phyloP scores from a whole-genome alignment of 1,284 basidiomycete genomes.

The Naganishia sp. region DNA sequence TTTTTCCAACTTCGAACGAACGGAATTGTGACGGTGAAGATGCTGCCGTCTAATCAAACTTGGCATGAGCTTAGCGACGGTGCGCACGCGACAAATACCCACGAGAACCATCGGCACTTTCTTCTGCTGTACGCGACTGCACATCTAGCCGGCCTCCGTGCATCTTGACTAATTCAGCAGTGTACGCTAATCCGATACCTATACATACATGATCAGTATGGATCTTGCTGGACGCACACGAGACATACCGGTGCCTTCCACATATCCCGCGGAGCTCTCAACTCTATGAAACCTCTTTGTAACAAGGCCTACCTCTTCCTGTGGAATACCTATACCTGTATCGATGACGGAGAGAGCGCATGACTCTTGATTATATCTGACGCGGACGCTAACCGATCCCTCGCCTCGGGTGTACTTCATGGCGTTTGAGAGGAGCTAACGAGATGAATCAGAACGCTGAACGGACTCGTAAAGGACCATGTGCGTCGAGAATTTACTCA shows the following conservation, averaged over 20 bases:
- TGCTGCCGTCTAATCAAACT: constrained; percentile 43
- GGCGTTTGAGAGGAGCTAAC: constrained; percentile 49
- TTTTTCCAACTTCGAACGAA: constrained; percentile 4
- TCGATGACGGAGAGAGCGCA: constrained; percentile 50
- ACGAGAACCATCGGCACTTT: constrained; percentile 45
- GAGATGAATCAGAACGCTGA: not conserved
- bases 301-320: constrained; percentile 43
- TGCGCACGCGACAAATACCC: constrained; percentile 38
- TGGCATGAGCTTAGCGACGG: constrained; percentile 13
- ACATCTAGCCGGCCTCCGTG: constrained; percentile 54
- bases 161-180: constrained; percentile 54
- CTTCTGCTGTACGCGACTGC: constrained; percentile 44
- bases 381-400: constrained; percentile 43
- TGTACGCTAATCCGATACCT: constrained; percentile 43
- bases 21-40: constrained; percentile 46
- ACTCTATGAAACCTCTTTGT: constrained; percentile 54
- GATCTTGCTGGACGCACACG: constrained; percentile 42
- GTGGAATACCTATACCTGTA: constrained; percentile 55
- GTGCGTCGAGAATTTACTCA: too few species aligned
- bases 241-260: constrained; percentile 49
- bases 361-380: constrained; percentile 39
- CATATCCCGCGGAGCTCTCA: constrained; percentile 45
- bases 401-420: constrained; percentile 47
- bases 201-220: not conserved
- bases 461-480: too few species aligned